phyloP scores from a whole-genome alignment of 768 basidiomycete genomes.

The Termitomyces heimii region DNA sequence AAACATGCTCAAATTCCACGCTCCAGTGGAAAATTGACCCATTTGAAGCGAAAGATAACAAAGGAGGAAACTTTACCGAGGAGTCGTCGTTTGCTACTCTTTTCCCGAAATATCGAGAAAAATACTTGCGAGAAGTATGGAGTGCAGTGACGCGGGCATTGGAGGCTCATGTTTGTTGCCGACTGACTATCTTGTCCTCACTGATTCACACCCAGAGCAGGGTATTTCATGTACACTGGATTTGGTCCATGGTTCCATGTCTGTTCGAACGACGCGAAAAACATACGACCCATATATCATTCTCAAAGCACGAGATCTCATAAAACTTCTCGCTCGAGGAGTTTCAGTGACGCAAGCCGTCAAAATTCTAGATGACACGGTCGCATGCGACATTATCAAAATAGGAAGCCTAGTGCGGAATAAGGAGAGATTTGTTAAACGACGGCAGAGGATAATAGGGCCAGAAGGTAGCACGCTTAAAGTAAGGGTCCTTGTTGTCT shows the following conservation, averaged over 20 bases:
- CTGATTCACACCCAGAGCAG: slow-evolving; percentile 30
- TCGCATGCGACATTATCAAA: slow-evolving; percentile 97
- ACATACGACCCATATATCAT: slow-evolving; percentile 96
- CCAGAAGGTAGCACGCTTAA: slow-evolving; percentile 97
- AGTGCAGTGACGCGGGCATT: slow-evolving; percentile 80
- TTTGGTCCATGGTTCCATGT: slow-evolving; percentile 95
- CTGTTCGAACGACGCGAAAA: slow-evolving; percentile 94
- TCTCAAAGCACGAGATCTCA: slow-evolving; percentile 91
- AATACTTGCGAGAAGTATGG: slow-evolving; percentile 94
- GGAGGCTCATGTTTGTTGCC: slow-evolving; percentile 61
- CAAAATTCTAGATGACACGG: slow-evolving; percentile 83
- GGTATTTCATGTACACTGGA: slow-evolving; percentile 90
- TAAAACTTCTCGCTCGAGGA: slow-evolving; percentile 91
- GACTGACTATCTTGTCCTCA: not conserved
- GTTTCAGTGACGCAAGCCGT: slow-evolving; percentile 82
- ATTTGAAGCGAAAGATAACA: slow-evolving; percentile 72
- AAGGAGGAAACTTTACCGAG: slow-evolving; percentile 80
- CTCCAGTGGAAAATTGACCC: slow-evolving; percentile 83
- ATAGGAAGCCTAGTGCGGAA: slow-evolving; percentile 92
- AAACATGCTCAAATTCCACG: not conserved
- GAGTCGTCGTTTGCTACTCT: slow-evolving; percentile 98
- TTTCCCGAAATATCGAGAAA: slow-evolving; percentile 98
- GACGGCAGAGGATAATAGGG: slow-evolving; percentile 93
- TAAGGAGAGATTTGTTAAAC: slow-evolving; percentile 94
- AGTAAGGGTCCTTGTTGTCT: slow-evolving; percentile 36